Evolutionary conservation across 306 rosid genomes (phyloP), one percentile per base, ranked within the genome.

Genomic region (Oemleria cerasiformis): DNA sequence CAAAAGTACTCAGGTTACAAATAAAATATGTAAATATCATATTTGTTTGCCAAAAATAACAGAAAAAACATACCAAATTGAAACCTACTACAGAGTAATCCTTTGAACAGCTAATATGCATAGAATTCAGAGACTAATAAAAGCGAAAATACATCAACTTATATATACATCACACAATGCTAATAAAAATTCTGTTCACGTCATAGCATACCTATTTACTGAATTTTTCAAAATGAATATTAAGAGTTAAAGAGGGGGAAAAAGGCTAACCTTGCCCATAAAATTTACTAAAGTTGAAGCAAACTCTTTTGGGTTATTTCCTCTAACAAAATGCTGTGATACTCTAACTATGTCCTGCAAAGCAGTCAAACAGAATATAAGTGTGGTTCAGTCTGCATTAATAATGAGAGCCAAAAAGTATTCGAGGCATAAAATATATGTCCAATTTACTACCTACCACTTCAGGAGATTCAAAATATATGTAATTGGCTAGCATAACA

Each of bases 341-440:
- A 95, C 96, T 73, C 84, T 90, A 87, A 86, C 72, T 88, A 95
- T 88, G 79, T 95, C 99, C 99, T 95, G 96, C 88, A 75, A 67
- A 25, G 50, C 34, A 75, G 17, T 39, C 39, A 58, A 85, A 77
- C 84, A 45, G 73, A 75, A 57, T 42, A 63, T 25, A 25, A 25
- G 43, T 57, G 68, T 57, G 70, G 48, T 48, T 68, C 57, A 61
- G 40, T 62, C 41, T 45, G 73, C 79, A 48, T 36, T 57, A 6
- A 70, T 3, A 43, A 36, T 39, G 23, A 39, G 48, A 66, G 70
- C n/a, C 53, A 55, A 25, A 30, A 23, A 20, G 70, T 69, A 54
- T 19, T 9, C 11, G 1, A 63, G 19, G 66, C 38, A 40, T 61
- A 76, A 47, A 50, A 60, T 38, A 43, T 20, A 54, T 54, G 63